These are phyloP conservation scores for Pseudogymnoascus sp. DNA, from an alignment of 2,329 filamentous ascomycete species.

Conservation along the genomic window DNA sequence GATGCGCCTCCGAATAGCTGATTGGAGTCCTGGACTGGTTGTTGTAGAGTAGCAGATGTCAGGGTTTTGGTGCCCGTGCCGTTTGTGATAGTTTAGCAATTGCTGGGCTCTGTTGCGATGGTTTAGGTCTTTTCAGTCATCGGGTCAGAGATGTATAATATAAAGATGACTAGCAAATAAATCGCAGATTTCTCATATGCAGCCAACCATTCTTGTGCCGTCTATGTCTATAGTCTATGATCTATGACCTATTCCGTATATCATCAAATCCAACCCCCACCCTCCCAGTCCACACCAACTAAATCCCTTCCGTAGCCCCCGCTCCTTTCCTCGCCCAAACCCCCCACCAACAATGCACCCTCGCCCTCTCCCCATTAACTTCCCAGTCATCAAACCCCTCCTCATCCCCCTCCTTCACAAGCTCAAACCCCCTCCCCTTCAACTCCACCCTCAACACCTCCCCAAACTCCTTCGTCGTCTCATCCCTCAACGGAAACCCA, in stretches of 20 bases:
- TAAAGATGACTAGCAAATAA: background rate
- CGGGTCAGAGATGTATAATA: background rate
- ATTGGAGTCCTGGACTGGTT: background rate
- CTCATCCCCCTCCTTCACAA: constrained; percentile 55
- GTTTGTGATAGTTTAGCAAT: background rate
- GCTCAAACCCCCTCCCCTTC: constrained; percentile 41
- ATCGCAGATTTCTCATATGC: background rate
- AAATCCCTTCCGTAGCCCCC: background rate
- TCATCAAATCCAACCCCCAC: no score
- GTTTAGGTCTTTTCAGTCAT: background rate
- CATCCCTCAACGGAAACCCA: constrained; percentile 73
- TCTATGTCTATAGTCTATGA: background rate
- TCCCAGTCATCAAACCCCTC: constrained; percentile 69
- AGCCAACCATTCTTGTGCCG: background rate
- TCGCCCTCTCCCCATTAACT: constrained; percentile 39
- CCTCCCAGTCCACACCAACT: no score
- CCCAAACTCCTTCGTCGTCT: constrained; percentile 55
- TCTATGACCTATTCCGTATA: background rate
- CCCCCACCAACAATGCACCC: constrained; percentile 64
- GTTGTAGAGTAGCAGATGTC: background rate
- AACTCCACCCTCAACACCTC: constrained; percentile 56
- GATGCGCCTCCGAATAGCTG: background rate
- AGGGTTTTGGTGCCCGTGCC: background rate
- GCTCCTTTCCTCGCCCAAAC: constrained; percentile 35
- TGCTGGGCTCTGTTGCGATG: background rate